A percentile compares a stretch with the other conserved stretches of the same genome.
Evolutionary conservation across 257 asterid species (phyloP).

Genomic region (Petrea volubilis): DNA sequence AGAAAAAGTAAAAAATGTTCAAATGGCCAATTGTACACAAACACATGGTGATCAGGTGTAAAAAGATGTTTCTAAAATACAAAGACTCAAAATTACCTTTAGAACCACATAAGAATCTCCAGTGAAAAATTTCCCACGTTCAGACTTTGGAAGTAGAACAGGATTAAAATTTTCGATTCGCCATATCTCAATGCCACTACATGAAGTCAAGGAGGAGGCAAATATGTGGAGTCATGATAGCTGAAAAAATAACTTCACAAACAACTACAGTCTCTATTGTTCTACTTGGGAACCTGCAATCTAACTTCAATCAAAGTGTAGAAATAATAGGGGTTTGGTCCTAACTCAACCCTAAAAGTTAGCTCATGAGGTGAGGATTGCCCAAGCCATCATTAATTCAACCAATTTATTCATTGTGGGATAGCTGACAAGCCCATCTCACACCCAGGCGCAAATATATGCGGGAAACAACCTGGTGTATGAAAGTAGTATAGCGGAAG

Average conservation of each 20-base stretch:
- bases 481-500: too few relatives aligned
- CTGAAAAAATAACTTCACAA: not conserved
- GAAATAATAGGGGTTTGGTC: too few relatives aligned
- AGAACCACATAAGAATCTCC: slow-evolving; percentile 82
- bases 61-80: not conserved
- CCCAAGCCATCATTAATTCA: too few relatives aligned
- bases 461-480: too few relatives aligned
- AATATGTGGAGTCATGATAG: slow-evolving; percentile 5
- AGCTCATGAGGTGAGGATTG: too few relatives aligned
- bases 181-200: slow-evolving; percentile 88
- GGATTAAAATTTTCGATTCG: slow-evolving; percentile 64
- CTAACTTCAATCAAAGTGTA: not conserved
- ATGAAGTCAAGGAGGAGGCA: slow-evolving; percentile 43
- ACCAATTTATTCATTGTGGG: too few relatives aligned
- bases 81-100: slow-evolving; percentile 45
- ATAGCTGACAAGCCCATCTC: too few relatives aligned
- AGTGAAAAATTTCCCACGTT: slow-evolving; percentile 68
- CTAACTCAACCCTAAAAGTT: too few relatives aligned
- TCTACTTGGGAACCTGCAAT: not conserved
- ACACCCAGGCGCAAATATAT: too few relatives aligned
- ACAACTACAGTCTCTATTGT: not conserved
- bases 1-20: not conserved
- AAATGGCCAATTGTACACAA: not conserved
- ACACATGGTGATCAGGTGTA: not conserved
- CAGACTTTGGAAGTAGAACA: slow-evolving; percentile 58